Percentiles rank a stretch among this genome's conserved stretches.
These are phyloP conservation scores for Xylariaceae sp. DNA, from an alignment of 2,329 filamentous ascomycete species.

Conservation along the genomic window DNA sequence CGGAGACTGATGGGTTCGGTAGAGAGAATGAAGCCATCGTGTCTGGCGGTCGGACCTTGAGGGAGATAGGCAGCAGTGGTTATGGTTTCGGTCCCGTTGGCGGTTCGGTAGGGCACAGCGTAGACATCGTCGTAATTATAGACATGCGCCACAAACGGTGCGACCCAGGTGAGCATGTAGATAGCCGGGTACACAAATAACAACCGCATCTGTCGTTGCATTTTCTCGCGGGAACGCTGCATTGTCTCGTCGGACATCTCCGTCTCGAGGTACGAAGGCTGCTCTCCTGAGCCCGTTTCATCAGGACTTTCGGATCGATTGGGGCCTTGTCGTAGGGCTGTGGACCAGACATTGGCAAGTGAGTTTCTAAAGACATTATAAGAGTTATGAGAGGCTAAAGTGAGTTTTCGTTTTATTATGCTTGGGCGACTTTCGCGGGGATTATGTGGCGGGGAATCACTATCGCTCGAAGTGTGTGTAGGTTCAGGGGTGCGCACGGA, in stretches of 20 bases:
- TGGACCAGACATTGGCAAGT: conserved; percentile 15
- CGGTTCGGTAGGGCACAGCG: background rate
- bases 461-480: background rate
- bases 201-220: conserved; percentile 62
- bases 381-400: background rate
- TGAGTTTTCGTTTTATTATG: background rate
- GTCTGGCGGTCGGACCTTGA: background rate
- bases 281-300: background rate
- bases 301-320: background rate
- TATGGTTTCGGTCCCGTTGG: background rate
- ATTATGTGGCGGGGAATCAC: background rate
- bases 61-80: too few species aligned
- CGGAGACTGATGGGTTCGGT: conserved; percentile 51
- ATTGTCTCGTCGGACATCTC: conserved; percentile 32
- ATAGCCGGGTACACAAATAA: conserved; percentile 72
- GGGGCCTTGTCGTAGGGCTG: conserved; percentile 12
- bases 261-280: conserved; percentile 15
- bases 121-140: conserved; percentile 45
- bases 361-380: conserved; percentile 5
- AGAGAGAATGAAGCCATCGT: background rate
- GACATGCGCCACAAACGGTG: conserved; percentile 63
- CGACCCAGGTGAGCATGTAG: conserved; percentile 66
- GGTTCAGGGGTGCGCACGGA: conserved; percentile 8
- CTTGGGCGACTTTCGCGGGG: background rate
- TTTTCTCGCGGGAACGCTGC: conserved; percentile 45